phyloP scores from a whole-genome alignment of 331 rosid species.

The Prunus yedoensis region DNA sequence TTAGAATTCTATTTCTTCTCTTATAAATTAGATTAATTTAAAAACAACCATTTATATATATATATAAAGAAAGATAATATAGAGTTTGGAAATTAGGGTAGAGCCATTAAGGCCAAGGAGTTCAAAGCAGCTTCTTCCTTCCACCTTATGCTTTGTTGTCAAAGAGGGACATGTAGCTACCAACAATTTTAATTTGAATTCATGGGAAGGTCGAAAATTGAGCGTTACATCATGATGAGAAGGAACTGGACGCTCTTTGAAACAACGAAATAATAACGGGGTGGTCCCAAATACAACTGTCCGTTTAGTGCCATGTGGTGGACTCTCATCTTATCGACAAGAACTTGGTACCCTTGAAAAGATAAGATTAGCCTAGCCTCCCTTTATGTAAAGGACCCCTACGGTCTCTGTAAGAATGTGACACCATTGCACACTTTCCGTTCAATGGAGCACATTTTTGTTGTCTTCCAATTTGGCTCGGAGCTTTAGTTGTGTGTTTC shows the following conservation, averaged over 20 bases:
- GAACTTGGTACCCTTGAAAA: conserved; percentile 34
- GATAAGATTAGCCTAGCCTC: conserved; percentile 18
- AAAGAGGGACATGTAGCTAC: background rate
- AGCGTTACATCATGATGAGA: conserved; percentile 20
- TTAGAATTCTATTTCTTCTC: too few species aligned
- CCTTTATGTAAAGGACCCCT: conserved; percentile 21
- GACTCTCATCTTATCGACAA: conserved; percentile 41
- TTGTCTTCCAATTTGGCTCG: background rate
- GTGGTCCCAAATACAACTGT: conserved; percentile 49
- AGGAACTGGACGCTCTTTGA: too few species aligned
- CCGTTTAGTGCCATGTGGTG: conserved; percentile 47
- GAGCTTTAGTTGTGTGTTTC: background rate
- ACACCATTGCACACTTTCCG: conserved; percentile 3
- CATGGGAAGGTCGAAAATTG: background rate
- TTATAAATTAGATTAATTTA: too few species aligned
- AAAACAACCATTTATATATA: too few species aligned
- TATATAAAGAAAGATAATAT: too few species aligned
- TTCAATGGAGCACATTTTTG: background rate
- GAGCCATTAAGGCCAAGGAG: too few species aligned
- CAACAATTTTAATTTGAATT: conserved; percentile 8
- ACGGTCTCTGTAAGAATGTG: background rate
- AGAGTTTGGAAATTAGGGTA: too few species aligned
- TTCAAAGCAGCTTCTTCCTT: too few species aligned
- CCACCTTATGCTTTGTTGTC: background rate
- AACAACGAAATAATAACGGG: background rate